Conservation (phyloP, 176 grass and related monocot genomes). For the Zea luxurians region DNA sequence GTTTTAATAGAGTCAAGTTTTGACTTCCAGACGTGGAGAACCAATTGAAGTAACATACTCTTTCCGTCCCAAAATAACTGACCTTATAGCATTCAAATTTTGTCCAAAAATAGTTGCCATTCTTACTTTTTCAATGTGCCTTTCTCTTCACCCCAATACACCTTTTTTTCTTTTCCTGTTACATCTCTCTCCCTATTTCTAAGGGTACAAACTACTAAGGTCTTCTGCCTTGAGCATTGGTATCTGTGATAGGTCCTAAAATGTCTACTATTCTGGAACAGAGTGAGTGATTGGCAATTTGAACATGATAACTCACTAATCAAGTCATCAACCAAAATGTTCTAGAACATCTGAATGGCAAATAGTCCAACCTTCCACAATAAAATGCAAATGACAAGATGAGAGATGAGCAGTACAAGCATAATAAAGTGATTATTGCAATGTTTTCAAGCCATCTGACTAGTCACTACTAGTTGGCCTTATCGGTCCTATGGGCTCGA, state of each 20-base stretch:
- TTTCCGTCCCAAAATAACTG: neutral
- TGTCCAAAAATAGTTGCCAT: neutral
- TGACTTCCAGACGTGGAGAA: neutral
- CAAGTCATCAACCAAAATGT: slow-evolving; percentile 10
- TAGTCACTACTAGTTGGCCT: no score
- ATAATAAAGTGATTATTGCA: neutral
- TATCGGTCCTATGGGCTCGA: no score
- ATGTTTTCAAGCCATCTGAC: no score
- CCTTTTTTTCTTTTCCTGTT: neutral
- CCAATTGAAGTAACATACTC: neutral
- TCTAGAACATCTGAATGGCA: slow-evolving; percentile 1
- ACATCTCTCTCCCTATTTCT: neutral
- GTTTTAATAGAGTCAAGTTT: neutral
- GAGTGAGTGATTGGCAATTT: slow-evolving; percentile 19
- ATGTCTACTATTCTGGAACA: neutral
- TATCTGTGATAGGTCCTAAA: neutral
- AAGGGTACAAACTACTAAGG: neutral
- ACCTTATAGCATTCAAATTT: neutral
- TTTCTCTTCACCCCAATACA: neutral
- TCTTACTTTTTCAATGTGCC: neutral
- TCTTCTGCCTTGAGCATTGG: neutral
- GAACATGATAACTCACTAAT: neutral
- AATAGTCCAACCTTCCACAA: neutral
- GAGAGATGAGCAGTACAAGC: slow-evolving; percentile 5
- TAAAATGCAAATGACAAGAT: neutral